A percentile compares a stretch with the other conserved stretches of the same genome.
Evolutionary conservation across 805 yeast genomes (phyloP).

Genomic region (Suhomyces sp.): DNA sequence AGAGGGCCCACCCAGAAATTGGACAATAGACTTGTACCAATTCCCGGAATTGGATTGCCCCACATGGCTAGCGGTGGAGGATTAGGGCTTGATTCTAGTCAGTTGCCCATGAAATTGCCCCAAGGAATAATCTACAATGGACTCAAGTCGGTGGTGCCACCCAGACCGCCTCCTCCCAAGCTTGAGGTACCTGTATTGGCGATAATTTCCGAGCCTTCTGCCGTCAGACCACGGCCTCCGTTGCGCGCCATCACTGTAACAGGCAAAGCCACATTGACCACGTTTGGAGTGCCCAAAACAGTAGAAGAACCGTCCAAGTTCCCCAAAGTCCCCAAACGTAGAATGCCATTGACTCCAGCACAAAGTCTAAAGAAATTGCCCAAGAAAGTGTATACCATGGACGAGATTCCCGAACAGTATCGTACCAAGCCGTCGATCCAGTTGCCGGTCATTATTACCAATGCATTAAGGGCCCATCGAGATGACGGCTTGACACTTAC

Average conservation of each 20-base stretch:
- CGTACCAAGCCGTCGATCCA: conserved; percentile 81
- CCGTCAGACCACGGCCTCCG: conserved; percentile 17
- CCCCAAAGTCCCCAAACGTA: conserved; percentile 33
- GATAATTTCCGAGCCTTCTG: conserved; percentile 23
- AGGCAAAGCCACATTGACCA: conserved; percentile 16
- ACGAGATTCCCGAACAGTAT: conserved; percentile 86
- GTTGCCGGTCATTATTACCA: conserved; percentile 76
- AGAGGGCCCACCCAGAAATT: conserved; percentile 17
- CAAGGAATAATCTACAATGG: conserved; percentile 14
- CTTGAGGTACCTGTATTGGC: conserved; percentile 31
- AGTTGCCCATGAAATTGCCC: conserved; percentile 10
- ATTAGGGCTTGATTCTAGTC: neutral
- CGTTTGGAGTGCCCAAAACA: conserved; percentile 34
- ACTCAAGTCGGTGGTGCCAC: conserved; percentile 16
- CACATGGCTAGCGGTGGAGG: conserved; percentile 8
- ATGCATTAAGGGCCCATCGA: conserved; percentile 67
- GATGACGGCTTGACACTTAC: conserved; percentile 60
- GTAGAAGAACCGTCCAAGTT: conserved; percentile 26
- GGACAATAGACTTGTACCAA: conserved; percentile 21
- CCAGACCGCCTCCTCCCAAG: conserved; percentile 36
- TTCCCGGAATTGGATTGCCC: conserved; percentile 9
- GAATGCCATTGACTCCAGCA: conserved; percentile 9
- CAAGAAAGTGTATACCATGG: conserved; percentile 66
- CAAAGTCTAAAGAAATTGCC: conserved; percentile 48
- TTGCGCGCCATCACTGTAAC: conserved; percentile 29